Evolutionary conservation across 345 rosid genomes (phyloP).

Genomic region (Bretschneidera sinensis): DNA sequence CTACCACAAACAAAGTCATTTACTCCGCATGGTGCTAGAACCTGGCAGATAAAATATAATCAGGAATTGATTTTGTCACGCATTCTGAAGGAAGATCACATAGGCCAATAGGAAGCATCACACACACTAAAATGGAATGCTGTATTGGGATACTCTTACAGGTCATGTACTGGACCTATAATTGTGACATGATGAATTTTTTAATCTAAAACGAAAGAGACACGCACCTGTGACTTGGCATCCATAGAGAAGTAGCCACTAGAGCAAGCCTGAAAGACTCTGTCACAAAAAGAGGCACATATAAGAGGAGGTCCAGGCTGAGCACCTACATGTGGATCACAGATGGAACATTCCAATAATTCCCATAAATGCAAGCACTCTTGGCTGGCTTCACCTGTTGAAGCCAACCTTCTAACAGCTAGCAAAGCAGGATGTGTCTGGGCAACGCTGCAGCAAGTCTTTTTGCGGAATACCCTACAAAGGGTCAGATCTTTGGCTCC

Average conservation of each 20-base stretch:
- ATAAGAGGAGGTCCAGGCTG: conserved; percentile 85
- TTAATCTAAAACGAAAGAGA: background rate
- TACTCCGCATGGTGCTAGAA: conserved; percentile 73
- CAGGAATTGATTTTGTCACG: conserved; percentile 14
- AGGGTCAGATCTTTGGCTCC: conserved; percentile 78
- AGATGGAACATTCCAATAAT: conserved; percentile 89
- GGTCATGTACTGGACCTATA: no score
- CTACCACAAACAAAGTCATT: conserved; percentile 73
- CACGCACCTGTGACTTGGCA: conserved; percentile 49
- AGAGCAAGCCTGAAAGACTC: conserved; percentile 71
- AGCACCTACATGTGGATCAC: conserved; percentile 77
- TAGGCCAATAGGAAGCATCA: conserved; percentile 9
- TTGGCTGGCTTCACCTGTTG: conserved; percentile 72
- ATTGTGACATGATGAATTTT: background rate
- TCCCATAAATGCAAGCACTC: conserved; percentile 85
- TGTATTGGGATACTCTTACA: no score
- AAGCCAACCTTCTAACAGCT: conserved; percentile 69
- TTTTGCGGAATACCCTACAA: conserved; percentile 77
- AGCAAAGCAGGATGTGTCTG: conserved; percentile 87
- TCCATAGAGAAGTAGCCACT: conserved; percentile 86
- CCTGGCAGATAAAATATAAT: conserved; percentile 36
- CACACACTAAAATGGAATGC: background rate
- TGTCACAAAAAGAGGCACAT: conserved; percentile 71
- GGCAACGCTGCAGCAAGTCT: conserved; percentile 74
- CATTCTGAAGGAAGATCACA: conserved; percentile 8